Conservation (phyloP, 768 basidiomycete genomes). For the Saitozyma sp. region DNA sequence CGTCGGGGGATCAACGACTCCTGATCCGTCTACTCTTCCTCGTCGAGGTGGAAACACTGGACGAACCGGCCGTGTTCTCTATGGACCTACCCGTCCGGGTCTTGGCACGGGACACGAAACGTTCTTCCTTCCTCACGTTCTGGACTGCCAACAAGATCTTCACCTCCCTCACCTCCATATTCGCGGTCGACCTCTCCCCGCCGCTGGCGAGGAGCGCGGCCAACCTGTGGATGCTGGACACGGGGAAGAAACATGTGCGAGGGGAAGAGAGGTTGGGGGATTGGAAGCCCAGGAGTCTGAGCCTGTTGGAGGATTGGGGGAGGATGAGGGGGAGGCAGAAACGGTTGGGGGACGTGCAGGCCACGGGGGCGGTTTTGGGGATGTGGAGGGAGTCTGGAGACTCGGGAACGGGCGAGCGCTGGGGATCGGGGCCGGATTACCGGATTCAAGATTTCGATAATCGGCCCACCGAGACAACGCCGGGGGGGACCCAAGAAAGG, state of each 20-base stretch:
- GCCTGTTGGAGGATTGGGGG: constrained; percentile 81
- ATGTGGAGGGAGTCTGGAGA: constrained; percentile 16
- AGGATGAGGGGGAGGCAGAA: constrained; percentile 70
- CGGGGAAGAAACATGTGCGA: constrained; percentile 87
- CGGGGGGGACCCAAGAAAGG: too few species aligned
- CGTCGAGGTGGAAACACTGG: constrained; percentile 78
- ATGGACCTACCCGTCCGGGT: constrained; percentile 85
- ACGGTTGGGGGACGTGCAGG: constrained; percentile 84
- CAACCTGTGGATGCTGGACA: constrained; percentile 93
- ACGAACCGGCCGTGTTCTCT: constrained; percentile 80
- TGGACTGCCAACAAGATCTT: constrained; percentile 76
- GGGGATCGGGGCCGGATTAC: too few species aligned
- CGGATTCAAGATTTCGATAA: too few species aligned
- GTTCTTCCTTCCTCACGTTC: constrained; percentile 74
- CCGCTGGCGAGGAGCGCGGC: constrained; percentile 79
- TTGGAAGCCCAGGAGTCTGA: constrained; percentile 87
- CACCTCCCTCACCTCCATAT: constrained; percentile 77
- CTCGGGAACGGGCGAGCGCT: not conserved
- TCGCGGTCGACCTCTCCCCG: constrained; percentile 75
- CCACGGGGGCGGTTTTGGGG: constrained; percentile 72
- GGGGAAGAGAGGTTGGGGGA: constrained; percentile 72
- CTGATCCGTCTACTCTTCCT: constrained; percentile 75
- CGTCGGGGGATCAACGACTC: constrained; percentile 72
- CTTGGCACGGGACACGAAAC: constrained; percentile 76
- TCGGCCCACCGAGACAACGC: too few species aligned